These are phyloP conservation scores for Kuraishia hungarica DNA, from an alignment of 805 yeast genomes.

Conservation along the genomic window DNA sequence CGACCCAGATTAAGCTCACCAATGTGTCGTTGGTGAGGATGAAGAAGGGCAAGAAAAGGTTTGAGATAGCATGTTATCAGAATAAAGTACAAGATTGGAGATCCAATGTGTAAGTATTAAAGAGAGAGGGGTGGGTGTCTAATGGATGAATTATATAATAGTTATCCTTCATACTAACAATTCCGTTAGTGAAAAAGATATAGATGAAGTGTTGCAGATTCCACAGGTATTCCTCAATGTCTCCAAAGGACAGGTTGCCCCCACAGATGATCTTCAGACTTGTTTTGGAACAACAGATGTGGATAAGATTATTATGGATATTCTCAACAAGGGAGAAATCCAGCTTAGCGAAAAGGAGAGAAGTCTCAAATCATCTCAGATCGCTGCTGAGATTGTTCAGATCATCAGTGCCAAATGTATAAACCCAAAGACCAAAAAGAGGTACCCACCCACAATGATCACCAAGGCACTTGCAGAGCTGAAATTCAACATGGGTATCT, in stretches of 20 bases:
- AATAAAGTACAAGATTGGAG: conserved; percentile 96
- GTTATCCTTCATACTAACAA: not conserved
- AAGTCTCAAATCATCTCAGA: conserved; percentile 60
- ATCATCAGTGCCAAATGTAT: conserved; percentile 85
- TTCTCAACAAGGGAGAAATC: conserved; percentile 84
- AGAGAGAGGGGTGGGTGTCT: too few species aligned
- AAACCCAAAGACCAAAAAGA: conserved; percentile 80
- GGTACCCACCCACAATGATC: conserved; percentile 93
- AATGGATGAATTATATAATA: too few species aligned
- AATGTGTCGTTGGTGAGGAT: conserved; percentile 90
- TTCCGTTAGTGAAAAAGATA: conserved; percentile 58
- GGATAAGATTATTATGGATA: conserved; percentile 71
- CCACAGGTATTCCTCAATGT: conserved; percentile 93
- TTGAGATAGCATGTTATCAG: conserved; percentile 94
- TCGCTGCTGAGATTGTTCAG: conserved; percentile 74
- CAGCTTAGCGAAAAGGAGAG: conserved; percentile 93
- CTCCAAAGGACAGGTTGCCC: conserved; percentile 89
- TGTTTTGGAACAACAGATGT: conserved; percentile 71
- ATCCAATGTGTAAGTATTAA: conserved; percentile 42
- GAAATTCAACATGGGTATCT: conserved; percentile 69
- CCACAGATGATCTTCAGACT: conserved; percentile 68
- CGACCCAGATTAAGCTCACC: conserved; percentile 80
- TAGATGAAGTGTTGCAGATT: conserved; percentile 93
- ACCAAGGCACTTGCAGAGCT: conserved; percentile 75
- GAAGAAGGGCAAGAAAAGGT: conserved; percentile 85